Conservation (phyloP, 2,329 filamentous ascomycete genomes). For the Nigrospora sphaerica region DNA sequence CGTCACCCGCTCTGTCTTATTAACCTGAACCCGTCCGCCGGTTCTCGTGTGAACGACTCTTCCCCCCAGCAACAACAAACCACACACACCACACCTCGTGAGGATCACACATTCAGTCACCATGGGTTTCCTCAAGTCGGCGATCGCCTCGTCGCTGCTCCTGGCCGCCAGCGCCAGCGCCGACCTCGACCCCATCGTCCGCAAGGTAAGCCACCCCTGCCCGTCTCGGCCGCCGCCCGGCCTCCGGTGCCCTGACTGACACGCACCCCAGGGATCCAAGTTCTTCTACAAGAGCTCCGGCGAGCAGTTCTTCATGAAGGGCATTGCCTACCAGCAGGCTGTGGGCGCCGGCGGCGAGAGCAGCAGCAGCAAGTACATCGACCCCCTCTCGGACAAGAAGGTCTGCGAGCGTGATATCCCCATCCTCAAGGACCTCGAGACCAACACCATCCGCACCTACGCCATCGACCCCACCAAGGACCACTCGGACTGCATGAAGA, state of each 20-base stretch:
- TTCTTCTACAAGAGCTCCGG: constrained; percentile 62
- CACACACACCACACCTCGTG: too few relatives aligned
- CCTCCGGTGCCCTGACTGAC: constrained; percentile 3
- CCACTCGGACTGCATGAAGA: constrained; percentile 64
- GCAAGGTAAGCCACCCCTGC: constrained; percentile 16
- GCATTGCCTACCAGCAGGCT: constrained; percentile 72
- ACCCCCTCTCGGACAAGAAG: constrained; percentile 58
- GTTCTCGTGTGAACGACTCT: too few relatives aligned
- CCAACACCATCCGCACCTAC: constrained; percentile 74
- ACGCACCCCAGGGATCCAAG: constrained; percentile 17
- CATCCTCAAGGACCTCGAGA: constrained; percentile 56
- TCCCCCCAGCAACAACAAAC: too few relatives aligned
- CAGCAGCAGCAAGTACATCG: constrained; percentile 46
- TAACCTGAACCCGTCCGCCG: too few relatives aligned
- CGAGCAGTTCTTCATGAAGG: constrained; percentile 54
- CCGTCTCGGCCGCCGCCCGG: neutral
- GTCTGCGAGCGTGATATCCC: constrained; percentile 66
- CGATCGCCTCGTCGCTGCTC: constrained; percentile 17
- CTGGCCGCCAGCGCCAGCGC: constrained; percentile 14
- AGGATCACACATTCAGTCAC: constrained; percentile 4
- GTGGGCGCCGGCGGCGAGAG: constrained; percentile 31
- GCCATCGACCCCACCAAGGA: constrained; percentile 62
- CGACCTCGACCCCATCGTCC: constrained; percentile 22
- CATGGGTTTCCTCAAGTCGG: constrained; percentile 21
- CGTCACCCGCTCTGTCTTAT: too few relatives aligned